Conservation (phyloP, 352 stramenopile species). For the Pythium graminicola region DNA sequence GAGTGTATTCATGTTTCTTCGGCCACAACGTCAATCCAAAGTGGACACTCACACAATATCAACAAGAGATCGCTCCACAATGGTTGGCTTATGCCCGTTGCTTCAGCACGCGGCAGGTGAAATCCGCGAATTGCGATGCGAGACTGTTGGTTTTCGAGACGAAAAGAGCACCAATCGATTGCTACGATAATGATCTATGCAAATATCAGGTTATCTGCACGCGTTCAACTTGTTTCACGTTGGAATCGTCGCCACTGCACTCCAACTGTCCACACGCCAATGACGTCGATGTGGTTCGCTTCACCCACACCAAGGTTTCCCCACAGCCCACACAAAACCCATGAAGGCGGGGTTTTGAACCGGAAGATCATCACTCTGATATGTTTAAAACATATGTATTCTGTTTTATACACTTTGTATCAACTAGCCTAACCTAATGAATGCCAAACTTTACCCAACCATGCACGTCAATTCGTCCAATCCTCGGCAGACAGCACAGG, state of each 20-base stretch:
- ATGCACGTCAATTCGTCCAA: too few relatives aligned
- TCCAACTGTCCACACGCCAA: neutral
- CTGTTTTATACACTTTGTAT: slow-evolving; percentile 1
- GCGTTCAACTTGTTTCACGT: neutral
- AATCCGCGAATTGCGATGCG: neutral
- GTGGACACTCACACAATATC: neutral
- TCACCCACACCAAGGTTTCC: slow-evolving; percentile 11
- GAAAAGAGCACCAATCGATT: slow-evolving; percentile 7
- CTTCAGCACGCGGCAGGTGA: too few relatives aligned
- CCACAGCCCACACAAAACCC: slow-evolving; percentile 7
- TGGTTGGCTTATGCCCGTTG: too few relatives aligned
- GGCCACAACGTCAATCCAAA: neutral
- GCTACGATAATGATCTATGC: neutral
- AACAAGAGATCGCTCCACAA: too few relatives aligned
- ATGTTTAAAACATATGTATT: neutral
- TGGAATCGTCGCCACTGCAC: neutral
- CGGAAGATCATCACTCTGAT: slow-evolving; percentile 1
- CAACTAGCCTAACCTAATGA: slow-evolving; percentile 1
- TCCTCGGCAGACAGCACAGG: neutral
- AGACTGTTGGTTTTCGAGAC: neutral
- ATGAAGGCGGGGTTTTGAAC: neutral
- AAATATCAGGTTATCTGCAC: neutral
- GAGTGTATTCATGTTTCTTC: neutral
- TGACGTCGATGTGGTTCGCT: neutral
- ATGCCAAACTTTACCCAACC: neutral